A percentile compares a stretch with the other conserved stretches of the same genome.
These are phyloP conservation scores for Podila verticillata DNA, from an alignment of 192 early-diverging fungal species.

Conservation along the genomic window DNA sequence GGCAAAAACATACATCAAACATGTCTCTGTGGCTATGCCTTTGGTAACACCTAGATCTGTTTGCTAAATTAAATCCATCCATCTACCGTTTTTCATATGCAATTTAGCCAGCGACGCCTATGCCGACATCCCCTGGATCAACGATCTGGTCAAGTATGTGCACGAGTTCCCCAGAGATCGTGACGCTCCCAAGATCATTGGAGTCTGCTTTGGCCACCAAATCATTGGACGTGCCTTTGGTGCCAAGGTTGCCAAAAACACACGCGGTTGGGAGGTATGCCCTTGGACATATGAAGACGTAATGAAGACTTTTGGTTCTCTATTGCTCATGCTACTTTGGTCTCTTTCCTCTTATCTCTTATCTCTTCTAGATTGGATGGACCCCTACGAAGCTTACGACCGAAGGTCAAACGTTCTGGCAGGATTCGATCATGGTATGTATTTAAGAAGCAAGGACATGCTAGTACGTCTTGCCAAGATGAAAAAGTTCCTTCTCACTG, in stretches of 20 bases:
- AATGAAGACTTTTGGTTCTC: not conserved
- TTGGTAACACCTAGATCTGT: not conserved
- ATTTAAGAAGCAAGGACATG: too few relatives aligned
- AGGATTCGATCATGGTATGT: conserved; percentile 21
- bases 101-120: conserved; percentile 64
- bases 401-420: conserved; percentile 47
- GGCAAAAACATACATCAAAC: too few relatives aligned
- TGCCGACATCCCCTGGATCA: conserved; percentile 74
- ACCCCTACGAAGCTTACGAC: conserved; percentile 46
- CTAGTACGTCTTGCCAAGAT: too few relatives aligned
- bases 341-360: too few relatives aligned
- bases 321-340: not conserved
- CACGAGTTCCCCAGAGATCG: conserved; percentile 35
- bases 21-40: not conserved
- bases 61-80: too few relatives aligned
- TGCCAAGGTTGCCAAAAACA: conserved; percentile 64
- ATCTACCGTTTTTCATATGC: too few relatives aligned
- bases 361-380: conserved; percentile 59
- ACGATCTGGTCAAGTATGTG: conserved; percentile 65
- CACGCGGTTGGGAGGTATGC: conserved; percentile 79
- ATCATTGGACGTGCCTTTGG: conserved; percentile 76
- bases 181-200: conserved; percentile 56
- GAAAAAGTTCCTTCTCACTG: too few relatives aligned
- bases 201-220: conserved; percentile 91
- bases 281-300: not conserved